Conservation (phyloP, 2,329 filamentous ascomycete genomes). For the Bipolaris victoriae region DNA sequence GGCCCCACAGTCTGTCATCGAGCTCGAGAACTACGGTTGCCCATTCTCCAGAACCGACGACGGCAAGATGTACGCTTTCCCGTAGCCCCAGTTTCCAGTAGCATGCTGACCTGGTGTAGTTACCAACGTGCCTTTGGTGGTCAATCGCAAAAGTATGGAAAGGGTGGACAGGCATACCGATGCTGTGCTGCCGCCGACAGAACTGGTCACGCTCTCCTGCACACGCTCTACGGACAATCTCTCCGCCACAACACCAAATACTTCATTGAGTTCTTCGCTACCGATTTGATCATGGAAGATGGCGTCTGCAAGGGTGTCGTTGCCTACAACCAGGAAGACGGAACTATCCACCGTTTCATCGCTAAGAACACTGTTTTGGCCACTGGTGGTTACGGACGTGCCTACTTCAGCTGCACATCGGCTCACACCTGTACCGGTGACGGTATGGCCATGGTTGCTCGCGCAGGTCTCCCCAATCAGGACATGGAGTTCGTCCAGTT, state of each 20-base stretch:
- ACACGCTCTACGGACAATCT: constrained; percentile 98
- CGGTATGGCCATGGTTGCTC: constrained; percentile 98
- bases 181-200: constrained; percentile 95
- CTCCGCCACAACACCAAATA: constrained; percentile 98
- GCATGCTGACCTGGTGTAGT: constrained; percentile 51
- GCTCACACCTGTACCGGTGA: constrained; percentile 99
- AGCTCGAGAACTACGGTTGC: constrained; percentile 96
- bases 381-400: constrained; percentile 95
- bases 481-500: constrained; percentile 99
- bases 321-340: constrained; percentile 98
- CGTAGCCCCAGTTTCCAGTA: neutral
- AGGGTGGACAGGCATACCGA: constrained; percentile 97
- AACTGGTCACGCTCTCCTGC: constrained; percentile 95
- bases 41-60: constrained; percentile 97
- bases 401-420: constrained; percentile 98
- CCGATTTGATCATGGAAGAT: constrained; percentile 97
- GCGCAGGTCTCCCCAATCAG: constrained; percentile 96
- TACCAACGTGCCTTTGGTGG: constrained; percentile 99
- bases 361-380: constrained; percentile 96
- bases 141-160: constrained; percentile 92
- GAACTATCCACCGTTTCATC: constrained; percentile 94
- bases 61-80: constrained; percentile 75
- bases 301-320: constrained; percentile 96
- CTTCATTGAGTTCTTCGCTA: constrained; percentile 99
- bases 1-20: constrained; percentile 87